These are phyloP conservation scores for Populus davidiana DNA, from an alignment of 345 rosid genomes.

Conservation along the genomic window DNA sequence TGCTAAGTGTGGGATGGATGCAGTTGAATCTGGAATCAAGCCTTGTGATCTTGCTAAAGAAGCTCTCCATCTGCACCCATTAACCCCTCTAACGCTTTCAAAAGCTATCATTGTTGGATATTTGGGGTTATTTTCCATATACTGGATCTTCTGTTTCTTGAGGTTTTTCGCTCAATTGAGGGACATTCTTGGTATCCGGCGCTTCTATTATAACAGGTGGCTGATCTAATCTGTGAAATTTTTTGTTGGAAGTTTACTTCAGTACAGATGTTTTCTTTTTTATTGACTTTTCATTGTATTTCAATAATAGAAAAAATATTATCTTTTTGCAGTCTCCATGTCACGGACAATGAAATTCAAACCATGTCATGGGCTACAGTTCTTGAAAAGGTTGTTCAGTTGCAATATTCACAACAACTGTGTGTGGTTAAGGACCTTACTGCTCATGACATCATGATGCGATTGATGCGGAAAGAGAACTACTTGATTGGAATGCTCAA, in stretches of 20 bases:
- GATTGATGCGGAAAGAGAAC: slow-evolving; percentile 97
- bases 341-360: slow-evolving; percentile 84
- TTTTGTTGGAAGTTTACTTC: slow-evolving; percentile 8
- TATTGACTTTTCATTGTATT: background rate
- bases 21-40: slow-evolving; percentile 91
- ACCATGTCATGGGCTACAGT: slow-evolving; percentile 93
- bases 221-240: slow-evolving; percentile 10
- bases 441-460: slow-evolving; percentile 91
- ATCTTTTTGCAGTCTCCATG: slow-evolving; percentile 71
- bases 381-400: slow-evolving; percentile 80
- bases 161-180: slow-evolving; percentile 87
- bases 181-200: slow-evolving; percentile 76
- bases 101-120: slow-evolving; percentile 84
- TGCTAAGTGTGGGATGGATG: slow-evolving; percentile 99
- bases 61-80: slow-evolving; percentile 84
- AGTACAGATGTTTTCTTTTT: background rate
- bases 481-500: slow-evolving; percentile 98
- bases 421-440: slow-evolving; percentile 97
- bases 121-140: slow-evolving; percentile 73
- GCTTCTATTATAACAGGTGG: slow-evolving; percentile 80
- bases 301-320: background rate
- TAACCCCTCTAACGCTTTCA: slow-evolving; percentile 82
- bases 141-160: slow-evolving; percentile 87
- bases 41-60: slow-evolving; percentile 96
- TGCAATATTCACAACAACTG: slow-evolving; percentile 74